Evolutionary conservation across 2,329 filamentous ascomycete species (phyloP).

Genomic region (Tolypocladium ophioglossoides): DNA sequence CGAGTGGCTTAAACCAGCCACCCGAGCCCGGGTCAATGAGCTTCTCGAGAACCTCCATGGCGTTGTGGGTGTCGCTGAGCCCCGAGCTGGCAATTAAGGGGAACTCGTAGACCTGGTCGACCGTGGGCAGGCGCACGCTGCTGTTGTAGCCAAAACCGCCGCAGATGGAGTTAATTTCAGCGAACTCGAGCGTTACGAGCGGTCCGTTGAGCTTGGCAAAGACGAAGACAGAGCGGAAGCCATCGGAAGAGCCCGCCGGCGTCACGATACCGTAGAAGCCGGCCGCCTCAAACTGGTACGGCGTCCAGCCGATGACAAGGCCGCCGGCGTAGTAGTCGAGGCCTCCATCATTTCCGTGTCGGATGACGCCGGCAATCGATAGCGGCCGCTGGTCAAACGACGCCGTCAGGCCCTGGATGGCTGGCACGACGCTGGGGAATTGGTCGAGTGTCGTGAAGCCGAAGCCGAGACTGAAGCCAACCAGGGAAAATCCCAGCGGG

Average conservation of each 20-base stretch:
- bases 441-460: constrained; percentile 7
- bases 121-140: constrained; percentile 17
- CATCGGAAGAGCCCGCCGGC: constrained; percentile 1
- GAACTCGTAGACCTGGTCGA: constrained; percentile 7
- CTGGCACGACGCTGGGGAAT: constrained; percentile 6
- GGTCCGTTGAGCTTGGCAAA: constrained; percentile 28
- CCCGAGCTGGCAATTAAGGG: constrained; percentile 8
- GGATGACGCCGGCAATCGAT: constrained; percentile 23
- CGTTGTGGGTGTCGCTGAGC: not conserved
- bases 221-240: constrained; percentile 23
- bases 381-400: constrained; percentile 24
- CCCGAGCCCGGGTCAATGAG: constrained; percentile 1
- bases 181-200: constrained; percentile 25
- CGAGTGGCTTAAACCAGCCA: constrained; percentile 19
- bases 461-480: constrained; percentile 22
- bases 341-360: constrained; percentile 11
- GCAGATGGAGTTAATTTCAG: constrained; percentile 20
- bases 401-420: constrained; percentile 20
- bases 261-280: constrained; percentile 24
- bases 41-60: constrained; percentile 1
- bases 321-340: constrained; percentile 26
- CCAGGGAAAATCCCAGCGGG: constrained; percentile 20
- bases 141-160: constrained; percentile 31
- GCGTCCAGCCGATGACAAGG: constrained; percentile 19
- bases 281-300: constrained; percentile 26